Base-by-base conservation (phyloP, 148 eudicot species). In the Tetragonia tetragonoides region DNA sequence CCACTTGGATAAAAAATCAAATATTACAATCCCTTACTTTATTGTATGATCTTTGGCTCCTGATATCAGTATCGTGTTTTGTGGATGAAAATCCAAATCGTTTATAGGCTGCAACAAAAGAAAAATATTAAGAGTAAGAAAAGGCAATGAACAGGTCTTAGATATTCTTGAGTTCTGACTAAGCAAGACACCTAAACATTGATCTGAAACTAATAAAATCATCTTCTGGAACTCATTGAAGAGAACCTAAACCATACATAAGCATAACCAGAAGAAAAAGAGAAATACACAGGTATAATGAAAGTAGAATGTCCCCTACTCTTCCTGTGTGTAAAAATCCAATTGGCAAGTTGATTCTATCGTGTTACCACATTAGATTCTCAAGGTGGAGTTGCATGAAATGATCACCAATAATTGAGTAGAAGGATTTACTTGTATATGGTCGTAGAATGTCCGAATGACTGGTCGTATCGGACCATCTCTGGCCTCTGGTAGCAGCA, bases 71-170 rank as follows among this genome's bases (percentile, higher is more conserved):
- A 91, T 80, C n/a, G 89, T 77, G 82, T 83, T 93, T 49, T 83
- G 93, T 64, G 97, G 95, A 86, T 93, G 97, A 76, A 93, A 93
- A 86, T 93, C 97, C 86, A 93, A 66, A 84, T 93, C 97, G 84
- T 89, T 93, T 79, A 93, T 77, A 73, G 97, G 95, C 97, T 93
- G 95, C 70, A 73, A 73, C 84, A 28, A 28, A 0, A 83, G 68
- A 34, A 46, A 66, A 78, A 69, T 40, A 54, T 23, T 24, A 73
- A 51, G 72, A 40, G 78, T 71, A 74, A 83, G 80, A 53, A 51
- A 49, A 38, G 40, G 66, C 39, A 70, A 70, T 11, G 37, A 71
- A 70, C n/a, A 17, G 3, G 56, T 28, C 56, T 53, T 37, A 10
- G 7, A 14, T 4, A 6, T 70, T 23, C 57, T 20, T 20, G 9